Conservation (phyloP, 257 asterid genomes). For the Penstemon davidsonii region DNA sequence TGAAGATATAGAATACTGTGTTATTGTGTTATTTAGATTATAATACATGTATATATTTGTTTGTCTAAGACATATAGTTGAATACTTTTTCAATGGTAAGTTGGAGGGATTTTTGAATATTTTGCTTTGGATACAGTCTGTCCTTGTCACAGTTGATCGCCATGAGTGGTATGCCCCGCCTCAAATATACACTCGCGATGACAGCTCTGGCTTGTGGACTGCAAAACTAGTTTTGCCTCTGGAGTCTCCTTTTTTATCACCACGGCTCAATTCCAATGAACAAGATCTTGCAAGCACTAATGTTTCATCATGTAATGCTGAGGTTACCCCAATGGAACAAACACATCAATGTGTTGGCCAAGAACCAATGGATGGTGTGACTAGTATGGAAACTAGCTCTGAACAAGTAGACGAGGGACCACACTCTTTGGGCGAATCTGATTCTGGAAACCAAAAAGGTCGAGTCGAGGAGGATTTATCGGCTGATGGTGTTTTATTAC, state of each 20-base stretch:
- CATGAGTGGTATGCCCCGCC: slow-evolving; percentile 99
- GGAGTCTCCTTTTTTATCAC: slow-evolving; percentile 55
- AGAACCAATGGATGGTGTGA: slow-evolving; percentile 64
- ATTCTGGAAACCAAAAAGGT: slow-evolving; percentile 74
- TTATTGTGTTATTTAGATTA: not conserved
- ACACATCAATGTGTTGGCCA: slow-evolving; percentile 54
- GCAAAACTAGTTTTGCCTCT: slow-evolving; percentile 67
- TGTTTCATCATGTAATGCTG: slow-evolving; percentile 46
- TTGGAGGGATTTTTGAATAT: slow-evolving; percentile 3
- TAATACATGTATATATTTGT: not conserved
- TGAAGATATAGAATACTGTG: not conserved
- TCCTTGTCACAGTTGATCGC: slow-evolving; percentile 91
- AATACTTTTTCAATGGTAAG: slow-evolving; percentile 12
- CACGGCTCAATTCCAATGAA: slow-evolving; percentile 37
- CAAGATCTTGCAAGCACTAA: slow-evolving; percentile 41
- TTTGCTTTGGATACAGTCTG: slow-evolving; percentile 71
- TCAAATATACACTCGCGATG: slow-evolving; percentile 83
- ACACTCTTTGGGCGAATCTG: slow-evolving; percentile 61
- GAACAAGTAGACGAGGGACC: slow-evolving; percentile 57
- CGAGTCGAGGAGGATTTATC: slow-evolving; percentile 68
- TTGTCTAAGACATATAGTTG: not conserved
- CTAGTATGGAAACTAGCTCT: slow-evolving; percentile 71
- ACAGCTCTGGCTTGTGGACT: slow-evolving; percentile 83
- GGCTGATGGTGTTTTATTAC: slow-evolving; percentile 56
- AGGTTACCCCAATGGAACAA: slow-evolving; percentile 58